These are phyloP conservation scores for Aegilops speltoides DNA, from an alignment of 176 grass and related monocot species.

Conservation along the genomic window DNA sequence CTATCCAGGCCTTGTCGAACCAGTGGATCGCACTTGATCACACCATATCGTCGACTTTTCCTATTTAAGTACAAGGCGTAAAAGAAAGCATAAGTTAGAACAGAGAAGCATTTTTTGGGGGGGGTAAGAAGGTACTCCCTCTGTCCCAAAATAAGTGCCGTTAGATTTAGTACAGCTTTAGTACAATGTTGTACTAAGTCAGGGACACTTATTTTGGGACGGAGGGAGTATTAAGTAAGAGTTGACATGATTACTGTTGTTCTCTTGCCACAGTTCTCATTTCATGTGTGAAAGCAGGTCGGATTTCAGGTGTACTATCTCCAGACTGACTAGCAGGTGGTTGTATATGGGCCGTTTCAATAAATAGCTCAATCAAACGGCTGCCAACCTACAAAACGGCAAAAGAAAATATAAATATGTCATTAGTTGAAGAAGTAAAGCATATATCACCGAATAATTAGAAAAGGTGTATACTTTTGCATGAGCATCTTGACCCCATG, in stretches of 20 bases:
- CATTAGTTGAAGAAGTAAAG: background rate
- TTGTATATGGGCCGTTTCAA: constrained; percentile 93
- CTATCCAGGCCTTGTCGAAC: constrained; percentile 86
- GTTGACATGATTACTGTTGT: constrained; percentile 53
- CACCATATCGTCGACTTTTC: constrained; percentile 73
- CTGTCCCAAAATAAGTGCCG: too few species aligned
- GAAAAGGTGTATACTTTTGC: constrained; percentile 59
- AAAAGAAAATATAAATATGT: constrained; percentile 21
- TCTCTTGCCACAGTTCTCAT: constrained; percentile 54
- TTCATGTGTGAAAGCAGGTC: constrained; percentile 84
- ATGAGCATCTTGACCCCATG: constrained; percentile 94
- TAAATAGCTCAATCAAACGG: constrained; percentile 87
- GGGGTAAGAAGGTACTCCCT: background rate
- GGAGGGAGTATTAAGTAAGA: constrained; percentile 15
- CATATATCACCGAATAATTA: constrained; percentile 12
- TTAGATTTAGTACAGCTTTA: too few species aligned
- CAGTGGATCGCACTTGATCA: constrained; percentile 94
- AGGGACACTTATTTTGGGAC: too few species aligned
- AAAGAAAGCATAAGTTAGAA: constrained; percentile 35
- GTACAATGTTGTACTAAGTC: too few species aligned
- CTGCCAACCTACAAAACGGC: constrained; percentile 77
- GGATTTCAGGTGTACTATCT: constrained; percentile 87
- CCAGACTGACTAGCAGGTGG: constrained; percentile 73
- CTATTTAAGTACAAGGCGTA: constrained; percentile 48
- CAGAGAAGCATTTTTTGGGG: background rate